Percentiles rank a stretch among this genome's conserved stretches.
These are phyloP conservation scores for Calonectria multiphialidica DNA, from an alignment of 2,329 filamentous ascomycete genomes.

Conservation along the genomic window DNA sequence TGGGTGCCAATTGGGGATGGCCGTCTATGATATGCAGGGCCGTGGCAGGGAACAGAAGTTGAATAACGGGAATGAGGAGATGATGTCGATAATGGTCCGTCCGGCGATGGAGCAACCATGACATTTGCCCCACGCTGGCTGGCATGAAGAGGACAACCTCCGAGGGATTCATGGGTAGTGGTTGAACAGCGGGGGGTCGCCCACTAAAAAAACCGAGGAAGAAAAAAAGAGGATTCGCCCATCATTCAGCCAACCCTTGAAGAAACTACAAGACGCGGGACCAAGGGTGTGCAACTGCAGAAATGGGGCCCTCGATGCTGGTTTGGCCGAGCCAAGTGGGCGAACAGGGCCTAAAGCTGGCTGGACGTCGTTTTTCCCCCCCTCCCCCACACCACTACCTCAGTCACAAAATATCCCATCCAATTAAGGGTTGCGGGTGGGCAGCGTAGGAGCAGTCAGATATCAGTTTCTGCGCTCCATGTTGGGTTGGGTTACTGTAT, in stretches of 20 bases:
- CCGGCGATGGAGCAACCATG: background rate
- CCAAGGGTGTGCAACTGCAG: conserved; percentile 2
- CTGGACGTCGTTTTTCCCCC: conserved; percentile 3
- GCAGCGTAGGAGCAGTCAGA: conserved; percentile 34
- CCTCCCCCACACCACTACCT: conserved; percentile 26
- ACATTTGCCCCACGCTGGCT: background rate
- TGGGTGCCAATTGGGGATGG: conserved; percentile 9
- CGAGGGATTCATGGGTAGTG: background rate
- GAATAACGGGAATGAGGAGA: background rate
- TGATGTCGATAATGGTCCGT: conserved; percentile 12
- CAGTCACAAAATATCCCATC: conserved; percentile 13
- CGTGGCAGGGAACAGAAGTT: background rate
- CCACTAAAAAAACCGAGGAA: background rate
- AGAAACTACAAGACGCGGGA: background rate
- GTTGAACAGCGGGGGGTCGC: conserved; percentile 7
- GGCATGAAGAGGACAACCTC: background rate
- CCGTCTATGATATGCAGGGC: background rate
- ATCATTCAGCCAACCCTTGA: background rate
- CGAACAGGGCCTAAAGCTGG: background rate
- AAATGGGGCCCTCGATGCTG: conserved; percentile 1
- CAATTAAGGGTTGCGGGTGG: conserved; percentile 26
- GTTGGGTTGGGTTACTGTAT: conserved; percentile 25
- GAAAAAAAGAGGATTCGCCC: background rate
- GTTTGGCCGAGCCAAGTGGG: background rate
- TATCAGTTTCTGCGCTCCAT: conserved; percentile 41